phyloP scores from a whole-genome alignment of 495 filamentous ascomycete genomes.

The Neurospora sp. region DNA sequence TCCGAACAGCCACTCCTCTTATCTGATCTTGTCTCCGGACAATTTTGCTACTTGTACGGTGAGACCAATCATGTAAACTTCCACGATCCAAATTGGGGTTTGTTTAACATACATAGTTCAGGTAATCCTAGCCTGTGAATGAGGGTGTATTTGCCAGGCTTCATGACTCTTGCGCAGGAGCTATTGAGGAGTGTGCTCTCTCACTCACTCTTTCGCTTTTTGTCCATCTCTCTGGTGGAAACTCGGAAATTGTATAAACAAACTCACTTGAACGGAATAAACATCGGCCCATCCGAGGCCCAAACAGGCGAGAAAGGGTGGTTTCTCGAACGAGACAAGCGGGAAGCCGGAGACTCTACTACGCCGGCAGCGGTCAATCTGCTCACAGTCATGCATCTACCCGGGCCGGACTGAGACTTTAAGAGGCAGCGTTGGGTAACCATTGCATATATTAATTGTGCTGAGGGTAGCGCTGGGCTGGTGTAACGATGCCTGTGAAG shows the following conservation, averaged over 20 bases:
- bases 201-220: background rate
- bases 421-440: background rate
- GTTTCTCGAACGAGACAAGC: background rate
- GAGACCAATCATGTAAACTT: background rate
- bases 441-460: background rate
- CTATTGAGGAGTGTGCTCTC: background rate
- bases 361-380: background rate
- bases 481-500: background rate
- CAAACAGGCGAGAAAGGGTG: background rate
- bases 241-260: background rate
- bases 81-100: background rate
- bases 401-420: background rate
- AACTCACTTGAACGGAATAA: background rate
- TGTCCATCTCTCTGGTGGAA: background rate
- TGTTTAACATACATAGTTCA: background rate
- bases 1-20: background rate
- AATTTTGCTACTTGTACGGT: background rate
- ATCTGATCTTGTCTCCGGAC: background rate
- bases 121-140: background rate
- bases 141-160: background rate
- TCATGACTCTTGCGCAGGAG: background rate
- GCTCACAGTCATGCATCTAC: background rate
- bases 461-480: background rate
- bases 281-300: background rate
- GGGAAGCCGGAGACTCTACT: background rate